phyloP scores from a whole-genome alignment of 176 grass and related monocot species.

The Guadua angustifolia region DNA sequence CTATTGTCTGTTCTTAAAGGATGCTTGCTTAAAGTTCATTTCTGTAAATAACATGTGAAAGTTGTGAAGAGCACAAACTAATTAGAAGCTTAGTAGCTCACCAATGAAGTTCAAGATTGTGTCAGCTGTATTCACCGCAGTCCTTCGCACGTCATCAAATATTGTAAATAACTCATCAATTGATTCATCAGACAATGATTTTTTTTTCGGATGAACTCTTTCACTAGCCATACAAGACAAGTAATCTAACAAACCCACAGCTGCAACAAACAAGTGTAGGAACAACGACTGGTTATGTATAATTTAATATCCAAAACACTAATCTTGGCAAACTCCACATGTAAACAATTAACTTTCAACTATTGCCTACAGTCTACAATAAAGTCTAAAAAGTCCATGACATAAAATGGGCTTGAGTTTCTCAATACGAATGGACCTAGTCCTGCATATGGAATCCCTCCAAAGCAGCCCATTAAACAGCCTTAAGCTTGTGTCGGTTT shows the following conservation, averaged over 20 bases:
- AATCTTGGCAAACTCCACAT: conserved; percentile 35
- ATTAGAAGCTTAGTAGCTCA: conserved; percentile 50
- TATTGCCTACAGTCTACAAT: background rate
- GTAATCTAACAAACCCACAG: conserved; percentile 59
- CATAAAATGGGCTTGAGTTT: conserved; percentile 18
- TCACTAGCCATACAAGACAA: conserved; percentile 57
- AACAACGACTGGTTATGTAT: conserved; percentile 20
- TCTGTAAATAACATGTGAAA: background rate
- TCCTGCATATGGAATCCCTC: conserved; percentile 25
- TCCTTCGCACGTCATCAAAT: conserved; percentile 85
- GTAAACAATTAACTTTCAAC: conserved; percentile 16
- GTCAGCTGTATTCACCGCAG: conserved; percentile 60
- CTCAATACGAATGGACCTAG: conserved; percentile 24
- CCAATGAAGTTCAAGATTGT: conserved; percentile 77
- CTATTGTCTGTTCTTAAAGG: conserved; percentile 16
- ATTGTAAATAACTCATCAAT: conserved; percentile 86
- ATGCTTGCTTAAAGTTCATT: conserved; percentile 3
- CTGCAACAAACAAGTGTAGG: conserved; percentile 51
- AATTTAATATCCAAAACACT: conserved; percentile 25
- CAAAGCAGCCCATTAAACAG: background rate
- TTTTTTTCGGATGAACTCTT: conserved; percentile 42
- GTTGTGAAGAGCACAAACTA: conserved; percentile 1
- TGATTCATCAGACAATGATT: conserved; percentile 39
- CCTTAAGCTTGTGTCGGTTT: background rate
- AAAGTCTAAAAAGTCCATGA: background rate